Evolutionary conservation across 768 basidiomycete genomes (phyloP).

Genomic region (Phlebiopsis flavidoalba): DNA sequence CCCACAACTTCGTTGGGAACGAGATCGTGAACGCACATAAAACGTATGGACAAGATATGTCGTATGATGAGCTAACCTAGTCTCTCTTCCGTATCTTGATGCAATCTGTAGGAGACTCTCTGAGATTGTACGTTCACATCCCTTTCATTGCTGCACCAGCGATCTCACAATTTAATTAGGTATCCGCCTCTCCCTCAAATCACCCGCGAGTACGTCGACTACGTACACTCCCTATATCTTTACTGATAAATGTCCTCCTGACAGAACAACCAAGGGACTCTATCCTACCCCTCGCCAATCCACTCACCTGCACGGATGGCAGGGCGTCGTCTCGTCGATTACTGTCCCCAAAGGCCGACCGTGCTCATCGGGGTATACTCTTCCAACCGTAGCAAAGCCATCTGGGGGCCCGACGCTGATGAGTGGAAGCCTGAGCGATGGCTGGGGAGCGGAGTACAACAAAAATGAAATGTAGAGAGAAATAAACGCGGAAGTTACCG

Average conservation of each 20-base stretch:
- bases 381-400: slow-evolving; percentile 33
- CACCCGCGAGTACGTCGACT: slow-evolving; percentile 16
- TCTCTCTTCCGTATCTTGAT: slow-evolving; percentile 24
- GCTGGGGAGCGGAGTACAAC: slow-evolving; percentile 30
- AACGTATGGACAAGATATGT: slow-evolving; percentile 11
- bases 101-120: slow-evolving; percentile 23
- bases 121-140: slow-evolving; percentile 24
- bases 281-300: slow-evolving; percentile 36
- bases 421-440: slow-evolving; percentile 51
- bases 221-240: neutral
- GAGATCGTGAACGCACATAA: slow-evolving; percentile 18
- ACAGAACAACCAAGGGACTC: slow-evolving; percentile 19
- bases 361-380: slow-evolving; percentile 34
- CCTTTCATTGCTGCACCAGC: neutral
- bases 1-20: no score
- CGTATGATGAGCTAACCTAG: slow-evolving; percentile 22
- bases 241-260: neutral
- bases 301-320: slow-evolving; percentile 34
- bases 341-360: slow-evolving; percentile 31
- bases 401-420: slow-evolving; percentile 44
- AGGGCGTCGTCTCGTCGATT: slow-evolving; percentile 29
- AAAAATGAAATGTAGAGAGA: no score
- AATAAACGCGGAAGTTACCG: slow-evolving; percentile 27
- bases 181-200: slow-evolving; percentile 45
- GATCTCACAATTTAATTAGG: slow-evolving; percentile 2